Conservation (phyloP, 2,329 filamentous ascomycete genomes). For the Periconia sp. region DNA sequence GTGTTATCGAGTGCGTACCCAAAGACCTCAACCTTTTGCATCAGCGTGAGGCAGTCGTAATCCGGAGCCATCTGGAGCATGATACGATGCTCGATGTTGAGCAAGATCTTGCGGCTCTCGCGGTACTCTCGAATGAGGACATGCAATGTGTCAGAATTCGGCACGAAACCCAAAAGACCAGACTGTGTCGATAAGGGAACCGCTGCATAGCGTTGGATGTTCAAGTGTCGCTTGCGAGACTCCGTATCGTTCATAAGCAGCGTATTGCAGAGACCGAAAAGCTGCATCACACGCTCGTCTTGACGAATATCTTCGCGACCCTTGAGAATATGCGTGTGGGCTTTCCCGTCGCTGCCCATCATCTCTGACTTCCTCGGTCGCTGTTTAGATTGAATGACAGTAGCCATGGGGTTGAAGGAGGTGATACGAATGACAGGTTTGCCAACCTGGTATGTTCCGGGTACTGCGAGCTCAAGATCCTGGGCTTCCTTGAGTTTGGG, state of each 20-base stretch:
- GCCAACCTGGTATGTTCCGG: conserved; percentile 86
- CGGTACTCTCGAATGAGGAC: conserved; percentile 97
- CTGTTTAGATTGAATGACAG: conserved; percentile 96
- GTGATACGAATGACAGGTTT: conserved; percentile 82
- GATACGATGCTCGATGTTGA: conserved; percentile 99
- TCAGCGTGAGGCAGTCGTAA: conserved; percentile 96
- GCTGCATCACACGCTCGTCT: conserved; percentile 98
- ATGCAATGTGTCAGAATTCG: conserved; percentile 96
- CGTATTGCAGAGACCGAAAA: conserved; percentile 97
- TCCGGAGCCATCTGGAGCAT: conserved; percentile 99
- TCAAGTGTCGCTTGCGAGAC: conserved; percentile 95
- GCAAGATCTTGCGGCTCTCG: conserved; percentile 93
- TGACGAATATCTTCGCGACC: conserved; percentile 99
- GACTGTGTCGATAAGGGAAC: conserved; percentile 97
- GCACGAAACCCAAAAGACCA: conserved; percentile 93
- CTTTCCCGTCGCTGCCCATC: conserved; percentile 84
- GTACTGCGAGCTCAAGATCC: conserved; percentile 91
- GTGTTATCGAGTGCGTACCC: conserved; percentile 99
- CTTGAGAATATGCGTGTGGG: conserved; percentile 91
- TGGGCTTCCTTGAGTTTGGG: conserved; percentile 86
- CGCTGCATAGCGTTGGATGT: conserved; percentile 94
- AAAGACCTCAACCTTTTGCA: conserved; percentile 99
- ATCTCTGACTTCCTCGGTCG: conserved; percentile 87
- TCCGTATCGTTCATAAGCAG: conserved; percentile 92
- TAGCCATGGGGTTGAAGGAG: conserved; percentile 88